Base-by-base conservation (phyloP, 2,329 filamentous ascomycete genomes). In the Bipolaris bicolor region DNA sequence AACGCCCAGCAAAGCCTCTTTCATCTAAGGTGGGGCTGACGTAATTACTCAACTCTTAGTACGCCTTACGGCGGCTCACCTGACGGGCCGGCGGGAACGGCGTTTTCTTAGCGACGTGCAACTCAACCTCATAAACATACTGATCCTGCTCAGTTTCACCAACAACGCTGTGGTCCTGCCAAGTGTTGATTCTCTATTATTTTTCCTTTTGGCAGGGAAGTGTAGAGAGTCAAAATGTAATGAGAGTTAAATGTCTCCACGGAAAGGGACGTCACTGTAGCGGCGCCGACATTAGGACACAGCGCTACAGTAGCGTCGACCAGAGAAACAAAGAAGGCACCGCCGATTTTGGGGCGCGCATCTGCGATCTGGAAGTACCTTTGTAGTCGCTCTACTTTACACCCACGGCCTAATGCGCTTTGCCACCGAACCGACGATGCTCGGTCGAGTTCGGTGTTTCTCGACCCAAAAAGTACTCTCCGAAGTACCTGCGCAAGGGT, bases 61-160 rank as follows among this genome's bases (percentile, higher is more conserved):
- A 37, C 33, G 18, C 43, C 41, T 49, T 18, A 37, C 44, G n/a
- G 31, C 33, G 55, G 40, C 34, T 6, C 7, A 31, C 9, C 26
- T 24, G 24, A 41, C 55, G 55, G 55, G 51, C 51, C 55, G 46
- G 55, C 55, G 51, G 55, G 51, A 58, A 43, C 46, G 55, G 51
- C 55, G 55, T 50, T 43, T 44, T 13, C 45, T 31, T 10, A 34
- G 24, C 33, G 34, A 37, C 49, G 37, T 18, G 7, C 46, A 34
- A 50, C 31, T 37, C 36, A 11, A 45, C 43, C 40, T 57, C 54
- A 20, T 53, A 7, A 31, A 10, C 29, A 20, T 15, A 18, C n/a
- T 26, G 6, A 43, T 43, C 40, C 20, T 43, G 20, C n/a, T 26
- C 22, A 26, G 40, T 43, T 26, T 43, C 40, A 43, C 18, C n/a